Evolutionary conservation across 2,329 filamentous ascomycete species (phyloP).

Genomic region (Berkeleyomyces basicola): DNA sequence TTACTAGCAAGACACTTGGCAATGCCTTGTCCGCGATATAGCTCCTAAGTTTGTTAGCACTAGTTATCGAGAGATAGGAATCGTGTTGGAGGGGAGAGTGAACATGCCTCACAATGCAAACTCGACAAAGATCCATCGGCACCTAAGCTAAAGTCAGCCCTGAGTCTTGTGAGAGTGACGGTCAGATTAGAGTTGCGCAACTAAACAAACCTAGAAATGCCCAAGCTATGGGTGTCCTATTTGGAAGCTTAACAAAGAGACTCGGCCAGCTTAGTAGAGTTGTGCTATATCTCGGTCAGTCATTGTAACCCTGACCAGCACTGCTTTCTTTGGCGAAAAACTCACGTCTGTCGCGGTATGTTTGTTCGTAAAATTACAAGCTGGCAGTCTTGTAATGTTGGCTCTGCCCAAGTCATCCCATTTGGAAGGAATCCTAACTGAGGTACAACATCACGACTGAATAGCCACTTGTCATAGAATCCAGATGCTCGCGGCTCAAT

Average conservation of each 20-base stretch:
- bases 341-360: slow-evolving; percentile 38
- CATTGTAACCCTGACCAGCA: neutral
- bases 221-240: slow-evolving; percentile 43
- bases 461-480: slow-evolving; percentile 42
- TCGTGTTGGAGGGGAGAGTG: slow-evolving; percentile 42
- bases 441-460: slow-evolving; percentile 31
- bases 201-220: slow-evolving; percentile 38
- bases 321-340: slow-evolving; percentile 15
- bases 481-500: slow-evolving; percentile 14
- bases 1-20: slow-evolving; percentile 44
- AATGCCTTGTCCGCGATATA: slow-evolving; percentile 43
- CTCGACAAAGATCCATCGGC: slow-evolving; percentile 34
- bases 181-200: neutral
- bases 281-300: slow-evolving; percentile 19
- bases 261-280: slow-evolving; percentile 30
- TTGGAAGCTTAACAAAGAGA: slow-evolving; percentile 27
- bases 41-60: slow-evolving; percentile 21
- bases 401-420: slow-evolving; percentile 38
- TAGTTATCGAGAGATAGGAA: slow-evolving; percentile 16
- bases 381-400: slow-evolving; percentile 35
- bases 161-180: neutral
- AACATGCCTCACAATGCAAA: neutral
- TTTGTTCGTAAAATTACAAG: slow-evolving; percentile 38
- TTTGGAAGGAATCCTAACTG: slow-evolving; percentile 21
- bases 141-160: slow-evolving; percentile 21